phyloP scores from a whole-genome alignment of 768 basidiomycete genomes.

The Hericium erinaceus region DNA sequence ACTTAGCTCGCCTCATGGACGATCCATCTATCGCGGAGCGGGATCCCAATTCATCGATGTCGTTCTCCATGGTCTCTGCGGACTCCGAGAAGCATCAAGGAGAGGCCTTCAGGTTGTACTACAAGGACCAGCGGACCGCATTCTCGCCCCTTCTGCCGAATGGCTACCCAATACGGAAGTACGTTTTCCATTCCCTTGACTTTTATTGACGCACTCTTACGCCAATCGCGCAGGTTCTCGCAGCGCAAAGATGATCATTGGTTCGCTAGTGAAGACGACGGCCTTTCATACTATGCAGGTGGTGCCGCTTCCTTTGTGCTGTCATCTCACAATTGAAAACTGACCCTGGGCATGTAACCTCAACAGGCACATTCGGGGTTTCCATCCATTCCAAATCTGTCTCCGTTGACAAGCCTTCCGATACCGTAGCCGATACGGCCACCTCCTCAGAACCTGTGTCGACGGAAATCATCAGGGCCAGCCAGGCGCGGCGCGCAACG shows the following conservation, averaged over 20 bases:
- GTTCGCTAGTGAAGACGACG: constrained; percentile 40
- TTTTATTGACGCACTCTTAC: neutral
- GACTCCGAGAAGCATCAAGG: constrained; percentile 44
- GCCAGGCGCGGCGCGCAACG: neutral
- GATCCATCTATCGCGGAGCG: constrained; percentile 37
- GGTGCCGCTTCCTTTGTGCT: neutral
- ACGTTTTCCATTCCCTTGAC: constrained; percentile 15
- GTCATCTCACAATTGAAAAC: neutral
- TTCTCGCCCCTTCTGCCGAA: constrained; percentile 50
- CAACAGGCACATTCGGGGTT: neutral
- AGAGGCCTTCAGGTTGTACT: constrained; percentile 37
- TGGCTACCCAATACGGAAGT: constrained; percentile 58
- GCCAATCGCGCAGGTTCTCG: constrained; percentile 36
- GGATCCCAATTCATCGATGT: constrained; percentile 52
- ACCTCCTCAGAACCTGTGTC: neutral
- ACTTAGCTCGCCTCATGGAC: constrained; percentile 41
- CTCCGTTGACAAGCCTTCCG: neutral
- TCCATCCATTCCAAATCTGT: neutral
- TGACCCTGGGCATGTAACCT: neutral
- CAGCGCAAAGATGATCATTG: constrained; percentile 51
- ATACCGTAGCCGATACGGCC: neutral
- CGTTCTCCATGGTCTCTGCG: constrained; percentile 53
- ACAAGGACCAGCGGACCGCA: constrained; percentile 33
- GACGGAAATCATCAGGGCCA: neutral
- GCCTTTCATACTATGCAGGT: neutral